Evolutionary conservation across 805 yeast genomes (phyloP).

Genomic region (Lachancea dasiensis): DNA sequence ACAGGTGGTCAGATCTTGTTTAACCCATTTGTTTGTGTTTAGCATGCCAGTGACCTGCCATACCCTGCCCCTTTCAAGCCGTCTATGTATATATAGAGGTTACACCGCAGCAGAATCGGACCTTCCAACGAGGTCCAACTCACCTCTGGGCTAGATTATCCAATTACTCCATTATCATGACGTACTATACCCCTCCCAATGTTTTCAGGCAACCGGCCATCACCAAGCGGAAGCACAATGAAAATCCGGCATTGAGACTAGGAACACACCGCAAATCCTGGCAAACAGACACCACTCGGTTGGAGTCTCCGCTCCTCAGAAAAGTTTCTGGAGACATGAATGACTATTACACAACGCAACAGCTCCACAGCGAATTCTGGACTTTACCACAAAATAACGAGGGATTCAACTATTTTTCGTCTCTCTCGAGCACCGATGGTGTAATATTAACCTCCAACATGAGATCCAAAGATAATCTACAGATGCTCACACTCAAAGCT

Average conservation of each 20-base stretch:
- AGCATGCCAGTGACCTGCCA: neutral
- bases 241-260: neutral
- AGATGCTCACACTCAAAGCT: constrained; percentile 12
- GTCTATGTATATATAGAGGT: too few relatives aligned
- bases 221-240: constrained; percentile 13
- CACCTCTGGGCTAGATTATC: too few relatives aligned
- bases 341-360: constrained; percentile 24
- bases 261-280: constrained; percentile 16
- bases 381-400: constrained; percentile 10
- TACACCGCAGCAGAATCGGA: too few relatives aligned
- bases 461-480: constrained; percentile 15
- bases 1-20: neutral
- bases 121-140: neutral
- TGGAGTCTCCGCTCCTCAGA: constrained; percentile 22
- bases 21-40: neutral
- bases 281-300: constrained; percentile 18
- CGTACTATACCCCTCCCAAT: constrained; percentile 22
- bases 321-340: constrained; percentile 27
- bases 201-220: constrained; percentile 28
- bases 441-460: constrained; percentile 18
- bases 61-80: too few relatives aligned
- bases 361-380: constrained; percentile 26
- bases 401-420: constrained; percentile 12
- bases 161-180: constrained; percentile 1
- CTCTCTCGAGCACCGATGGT: constrained; percentile 14